Evolutionary conservation across 148 eudicot species (phyloP).

Genomic region (Camellia japonica): DNA sequence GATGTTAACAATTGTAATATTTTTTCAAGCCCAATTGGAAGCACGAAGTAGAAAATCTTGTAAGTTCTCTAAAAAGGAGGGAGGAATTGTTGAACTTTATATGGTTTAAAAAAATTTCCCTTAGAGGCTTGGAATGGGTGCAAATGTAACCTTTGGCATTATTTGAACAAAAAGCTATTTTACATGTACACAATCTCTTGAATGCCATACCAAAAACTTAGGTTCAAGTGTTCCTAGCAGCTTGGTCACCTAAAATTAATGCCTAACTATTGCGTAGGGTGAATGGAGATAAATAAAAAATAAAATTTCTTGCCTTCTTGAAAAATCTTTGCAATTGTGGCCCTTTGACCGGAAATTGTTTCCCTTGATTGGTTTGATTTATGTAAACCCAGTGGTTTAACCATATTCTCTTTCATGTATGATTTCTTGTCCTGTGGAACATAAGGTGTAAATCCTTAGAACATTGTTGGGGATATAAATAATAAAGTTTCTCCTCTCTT

Average conservation of each 20-base stretch:
- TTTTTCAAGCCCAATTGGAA: slow-evolving; percentile 82
- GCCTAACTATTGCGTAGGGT: neutral
- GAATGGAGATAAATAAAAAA: slow-evolving; percentile 1
- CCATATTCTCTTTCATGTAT: slow-evolving; percentile 45
- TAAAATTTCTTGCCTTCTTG: slow-evolving; percentile 72
- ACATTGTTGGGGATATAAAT: neutral
- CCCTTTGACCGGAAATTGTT: slow-evolving; percentile 57
- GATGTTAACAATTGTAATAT: slow-evolving; percentile 70
- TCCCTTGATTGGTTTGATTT: slow-evolving; percentile 44
- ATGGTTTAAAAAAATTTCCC: neutral
- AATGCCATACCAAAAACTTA: neutral
- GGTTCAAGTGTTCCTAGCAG: neutral
- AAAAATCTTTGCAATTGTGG: slow-evolving; percentile 64
- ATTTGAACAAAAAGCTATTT: neutral
- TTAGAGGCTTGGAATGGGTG: neutral
- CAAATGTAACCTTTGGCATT: neutral
- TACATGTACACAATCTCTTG: neutral
- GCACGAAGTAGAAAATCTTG: slow-evolving; percentile 8
- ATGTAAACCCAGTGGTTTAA: slow-evolving; percentile 48
- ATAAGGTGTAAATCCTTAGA: slow-evolving; percentile 18
- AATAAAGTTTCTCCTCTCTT: no score
- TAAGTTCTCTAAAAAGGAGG: neutral
- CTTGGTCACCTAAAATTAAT: neutral
- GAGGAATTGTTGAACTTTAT: neutral
- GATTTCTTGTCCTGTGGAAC: slow-evolving; percentile 67